These are phyloP conservation scores for Candida nonsorbophila DNA, from an alignment of 805 yeast species.

Conservation along the genomic window DNA sequence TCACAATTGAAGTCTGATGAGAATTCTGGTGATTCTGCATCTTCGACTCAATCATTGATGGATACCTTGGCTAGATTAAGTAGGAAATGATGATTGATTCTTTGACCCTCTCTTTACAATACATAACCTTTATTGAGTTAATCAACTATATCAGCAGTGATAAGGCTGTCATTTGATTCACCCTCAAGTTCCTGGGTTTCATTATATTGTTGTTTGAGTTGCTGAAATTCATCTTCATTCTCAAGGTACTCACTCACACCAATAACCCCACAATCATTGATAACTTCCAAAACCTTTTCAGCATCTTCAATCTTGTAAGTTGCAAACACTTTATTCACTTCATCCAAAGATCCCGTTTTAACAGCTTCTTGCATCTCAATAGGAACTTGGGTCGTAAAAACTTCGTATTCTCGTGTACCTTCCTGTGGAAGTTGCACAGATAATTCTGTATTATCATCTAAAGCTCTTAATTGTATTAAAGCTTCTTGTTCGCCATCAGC, in stretches of 20 bases:
- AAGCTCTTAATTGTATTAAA: constrained; percentile 79
- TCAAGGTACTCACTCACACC: constrained; percentile 75
- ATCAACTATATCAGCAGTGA: constrained; percentile 19
- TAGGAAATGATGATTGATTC: constrained; percentile 14
- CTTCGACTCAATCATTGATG: constrained; percentile 21
- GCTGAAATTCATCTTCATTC: constrained; percentile 62
- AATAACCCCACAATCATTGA: constrained; percentile 78
- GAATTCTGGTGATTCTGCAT: constrained; percentile 1
- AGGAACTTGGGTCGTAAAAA: constrained; percentile 53
- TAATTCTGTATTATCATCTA: constrained; percentile 78
- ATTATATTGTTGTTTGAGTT: constrained; percentile 45
- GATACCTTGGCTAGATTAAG: constrained; percentile 33
- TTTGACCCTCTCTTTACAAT: background rate
- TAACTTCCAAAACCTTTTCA: constrained; percentile 64
- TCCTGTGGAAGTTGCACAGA: constrained; percentile 62
- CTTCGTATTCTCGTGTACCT: constrained; percentile 50
- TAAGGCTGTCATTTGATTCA: constrained; percentile 5
- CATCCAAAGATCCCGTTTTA: constrained; percentile 64
- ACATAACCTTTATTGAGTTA: constrained; percentile 2
- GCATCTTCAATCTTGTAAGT: constrained; percentile 71
- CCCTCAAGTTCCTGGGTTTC: constrained; percentile 13
- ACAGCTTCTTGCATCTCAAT: constrained; percentile 68
- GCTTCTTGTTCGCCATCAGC: constrained; percentile 53
- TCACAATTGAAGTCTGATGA: constrained; percentile 5
- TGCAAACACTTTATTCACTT: constrained; percentile 78